These are phyloP conservation scores for Craterostigma plantagineum DNA, from an alignment of 257 asterid species.

Conservation along the genomic window DNA sequence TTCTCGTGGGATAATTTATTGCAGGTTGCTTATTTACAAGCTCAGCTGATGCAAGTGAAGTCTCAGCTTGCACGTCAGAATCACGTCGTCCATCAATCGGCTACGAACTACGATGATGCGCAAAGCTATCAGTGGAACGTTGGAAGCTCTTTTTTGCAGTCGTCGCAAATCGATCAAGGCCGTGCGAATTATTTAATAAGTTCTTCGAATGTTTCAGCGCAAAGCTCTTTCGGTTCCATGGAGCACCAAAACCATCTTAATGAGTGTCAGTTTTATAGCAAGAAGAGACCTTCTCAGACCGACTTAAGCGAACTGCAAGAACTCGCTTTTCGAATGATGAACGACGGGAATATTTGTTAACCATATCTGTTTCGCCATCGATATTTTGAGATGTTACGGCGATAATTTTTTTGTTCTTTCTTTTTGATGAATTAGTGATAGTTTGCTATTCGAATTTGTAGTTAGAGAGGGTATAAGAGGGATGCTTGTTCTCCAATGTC, in stretches of 20 bases:
- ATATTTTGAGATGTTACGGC: neutral
- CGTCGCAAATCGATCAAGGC: neutral
- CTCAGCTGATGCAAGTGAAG: slow-evolving; percentile 60
- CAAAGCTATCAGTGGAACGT: slow-evolving; percentile 7
- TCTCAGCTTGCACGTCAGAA: slow-evolving; percentile 38
- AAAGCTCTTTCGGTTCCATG: slow-evolving; percentile 49
- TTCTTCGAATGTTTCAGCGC: slow-evolving; percentile 28
- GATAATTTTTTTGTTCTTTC: neutral
- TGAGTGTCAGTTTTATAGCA: slow-evolving; percentile 6
- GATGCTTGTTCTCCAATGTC: too few species aligned
- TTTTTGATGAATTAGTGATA: too few species aligned
- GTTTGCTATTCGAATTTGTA: too few species aligned
- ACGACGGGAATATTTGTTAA: slow-evolving; percentile 22
- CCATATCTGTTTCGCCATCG: neutral
- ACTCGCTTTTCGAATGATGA: slow-evolving; percentile 77
- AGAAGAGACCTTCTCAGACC: slow-evolving; percentile 48
- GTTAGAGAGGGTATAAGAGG: too few species aligned
- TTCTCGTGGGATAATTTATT: neutral
- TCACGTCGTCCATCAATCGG: slow-evolving; percentile 20
- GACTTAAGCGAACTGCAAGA: slow-evolving; percentile 77
- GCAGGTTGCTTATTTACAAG: slow-evolving; percentile 71
- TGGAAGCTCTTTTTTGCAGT: slow-evolving; percentile 8
- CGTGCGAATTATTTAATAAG: slow-evolving; percentile 17
- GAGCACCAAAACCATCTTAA: too few species aligned
- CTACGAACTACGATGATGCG: slow-evolving; percentile 11